phyloP scores from a whole-genome alignment of 495 filamentous ascomycete species.

The Cairneyella variabilis region DNA sequence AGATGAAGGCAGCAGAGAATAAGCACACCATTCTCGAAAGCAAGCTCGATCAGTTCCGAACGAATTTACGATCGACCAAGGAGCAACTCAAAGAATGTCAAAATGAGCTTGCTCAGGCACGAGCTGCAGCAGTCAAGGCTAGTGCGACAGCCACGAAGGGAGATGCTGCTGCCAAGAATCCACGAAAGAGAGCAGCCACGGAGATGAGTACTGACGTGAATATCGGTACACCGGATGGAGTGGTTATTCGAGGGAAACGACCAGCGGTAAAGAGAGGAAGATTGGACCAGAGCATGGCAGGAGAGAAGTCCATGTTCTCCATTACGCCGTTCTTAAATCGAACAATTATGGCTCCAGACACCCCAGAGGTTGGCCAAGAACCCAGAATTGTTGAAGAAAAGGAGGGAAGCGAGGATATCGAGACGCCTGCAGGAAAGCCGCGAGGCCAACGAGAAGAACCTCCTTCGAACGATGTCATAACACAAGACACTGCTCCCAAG shows the following conservation, averaged over 20 bases:
- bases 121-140: constrained; percentile 8
- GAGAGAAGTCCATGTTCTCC: constrained; percentile 86
- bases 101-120: constrained; percentile 37
- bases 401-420: not conserved
- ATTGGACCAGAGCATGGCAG: constrained; percentile 52
- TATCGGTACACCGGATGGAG: constrained; percentile 66
- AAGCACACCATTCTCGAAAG: constrained; percentile 58
- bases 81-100: constrained; percentile 63
- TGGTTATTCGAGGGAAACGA: constrained; percentile 32
- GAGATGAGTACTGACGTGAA: constrained; percentile 42
- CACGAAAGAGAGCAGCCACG: constrained; percentile 44
- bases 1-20: constrained; percentile 44
- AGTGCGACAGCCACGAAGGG: constrained; percentile 6
- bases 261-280: constrained; percentile 42
- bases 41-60: constrained; percentile 62
- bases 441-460: not conserved
- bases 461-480: not conserved
- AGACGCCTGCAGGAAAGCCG: not conserved
- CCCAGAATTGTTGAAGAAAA: not conserved
- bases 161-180: constrained; percentile 29
- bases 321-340: constrained; percentile 91
- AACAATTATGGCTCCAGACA: constrained; percentile 50
- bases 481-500: not conserved
- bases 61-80: constrained; percentile 62
- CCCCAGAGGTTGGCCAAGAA: constrained; percentile 21